phyloP scores from a whole-genome alignment of 805 yeast genomes.

The Metschnikowia aberdeeniae region DNA sequence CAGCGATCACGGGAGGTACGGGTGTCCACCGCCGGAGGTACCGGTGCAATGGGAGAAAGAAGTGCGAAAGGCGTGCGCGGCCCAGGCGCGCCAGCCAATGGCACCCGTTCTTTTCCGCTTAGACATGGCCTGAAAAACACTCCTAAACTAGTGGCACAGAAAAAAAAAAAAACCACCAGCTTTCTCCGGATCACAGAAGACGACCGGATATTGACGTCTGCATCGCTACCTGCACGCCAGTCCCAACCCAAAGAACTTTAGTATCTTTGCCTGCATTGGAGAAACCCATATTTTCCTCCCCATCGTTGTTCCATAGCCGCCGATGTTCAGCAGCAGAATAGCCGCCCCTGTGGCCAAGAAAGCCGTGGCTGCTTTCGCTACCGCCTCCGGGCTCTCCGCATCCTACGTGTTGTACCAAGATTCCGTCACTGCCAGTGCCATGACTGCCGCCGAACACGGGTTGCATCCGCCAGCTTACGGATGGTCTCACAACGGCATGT shows the following conservation, averaged over 20 bases:
- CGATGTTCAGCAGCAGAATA: conserved; percentile 18
- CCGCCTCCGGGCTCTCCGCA: conserved; percentile 73
- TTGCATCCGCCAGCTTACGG: conserved; percentile 89
- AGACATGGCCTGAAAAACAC: conserved; percentile 9
- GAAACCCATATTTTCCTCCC: background rate
- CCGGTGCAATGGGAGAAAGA: background rate
- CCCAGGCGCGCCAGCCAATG: conserved; percentile 18
- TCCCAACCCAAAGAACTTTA: conserved; percentile 2
- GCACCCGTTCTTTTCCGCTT: conserved; percentile 18
- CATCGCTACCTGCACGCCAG: background rate
- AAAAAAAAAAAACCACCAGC: conserved; percentile 7
- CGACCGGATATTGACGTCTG: background rate
- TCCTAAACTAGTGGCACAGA: conserved; percentile 1
- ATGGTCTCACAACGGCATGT: conserved; percentile 94
- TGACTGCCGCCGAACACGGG: conserved; percentile 99
- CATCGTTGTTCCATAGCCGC: conserved; percentile 3
- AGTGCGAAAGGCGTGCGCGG: conserved; percentile 13
- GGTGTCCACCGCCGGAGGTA: background rate
- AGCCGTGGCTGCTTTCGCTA: conserved; percentile 59
- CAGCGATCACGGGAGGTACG: no score
- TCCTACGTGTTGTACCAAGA: conserved; percentile 81
- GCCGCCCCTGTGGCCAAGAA: conserved; percentile 37
- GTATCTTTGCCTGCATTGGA: conserved; percentile 4
- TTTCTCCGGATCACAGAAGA: conserved; percentile 4
- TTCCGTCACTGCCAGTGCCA: conserved; percentile 83